Base-by-base conservation (phyloP, 1,284 basidiomycete species). In the Puccinia novopanici region DNA sequence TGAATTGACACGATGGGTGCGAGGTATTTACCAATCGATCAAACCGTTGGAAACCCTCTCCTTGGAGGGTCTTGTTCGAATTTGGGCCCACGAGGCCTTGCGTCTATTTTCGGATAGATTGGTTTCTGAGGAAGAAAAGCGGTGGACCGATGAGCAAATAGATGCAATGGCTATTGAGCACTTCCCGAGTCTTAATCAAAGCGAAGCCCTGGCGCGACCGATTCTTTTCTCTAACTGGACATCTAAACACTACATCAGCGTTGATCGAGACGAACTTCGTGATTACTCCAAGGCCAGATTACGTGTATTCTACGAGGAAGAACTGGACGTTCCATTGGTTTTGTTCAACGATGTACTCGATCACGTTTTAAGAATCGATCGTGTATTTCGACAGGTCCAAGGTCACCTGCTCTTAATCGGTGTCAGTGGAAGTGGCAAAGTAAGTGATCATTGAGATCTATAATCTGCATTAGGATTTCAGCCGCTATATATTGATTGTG, bases 221-320 rank as follows among this genome's bases (percentile, higher is more conserved):
- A 96, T 99, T 83, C 88, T 99, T 50, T 99, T 95, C 89, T 97
- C 95, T 5, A 98, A 99, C 86, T 99, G 97, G 97, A 97, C 96
- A 0, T 95, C 95, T n/a, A 94, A 95, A 87, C 89, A 98, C 86
- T 98, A 98, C 86, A 91, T 97, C 80, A 91, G 95, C 3, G 96
- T 99, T 68, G 94, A 97, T 82, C 90, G 97, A 76, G 96, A 97
- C 84, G 89, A 91, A 57, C 90, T 99, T 13, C 91, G 97, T 71
- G 95, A 98, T 84, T 99, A 98, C 86, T 97, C 94, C 30, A 98
- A 97, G 86, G 95, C 97, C 42, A 91, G 98, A 57, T 89, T 99
- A 52, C 91, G 92, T 22, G 92, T 98, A 10, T 98, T 96, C 87
- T 95, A 98, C 84, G 95, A 98, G 86, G 95, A 98, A 87, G 97